Base-by-base conservation (phyloP, 169 alveolate genomes). In the Prorocentrum cordatum region DNA sequence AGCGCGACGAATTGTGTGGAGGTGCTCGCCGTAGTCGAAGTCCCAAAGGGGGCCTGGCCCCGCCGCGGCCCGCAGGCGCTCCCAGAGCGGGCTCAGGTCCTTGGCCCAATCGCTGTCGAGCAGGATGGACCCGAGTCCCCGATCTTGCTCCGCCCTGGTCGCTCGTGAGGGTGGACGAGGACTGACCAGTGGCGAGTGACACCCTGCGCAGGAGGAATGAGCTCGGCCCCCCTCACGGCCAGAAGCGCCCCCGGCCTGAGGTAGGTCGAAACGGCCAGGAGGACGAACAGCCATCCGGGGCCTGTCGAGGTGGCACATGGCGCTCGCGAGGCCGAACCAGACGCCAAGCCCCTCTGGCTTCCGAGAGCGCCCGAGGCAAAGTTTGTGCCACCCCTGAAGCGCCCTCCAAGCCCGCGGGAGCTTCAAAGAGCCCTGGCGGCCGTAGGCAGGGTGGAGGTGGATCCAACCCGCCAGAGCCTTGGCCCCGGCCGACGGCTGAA, bases 21-120 rank as follows among this genome's bases (percentile, higher is more conserved):
- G 14, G 67, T 36, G 38, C 6, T 79, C 75, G 39, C 35, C 45
- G 68, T 79, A 79, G 67, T 36, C 35, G 89, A 79, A 79, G 64
- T 20, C 35, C 77, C 89, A 59, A 18, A 79, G 77, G 33, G 67
- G 64, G 18, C 31, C 47, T 4, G 14, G 5, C 27, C 47, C 36
- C 39, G 18, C 29, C 27, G 36, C 18, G 5, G 5, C 26, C 38
- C 18, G 20, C 62, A 79, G 77, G 27, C 14, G 39, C 32, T 39
- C 9, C 64, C 58, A 58, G 33, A 38, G 4, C 16, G 29, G 6
- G 2, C 54, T 20, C 50, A 39, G 38, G 5, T n/a, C 26, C 3
- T 20, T 31, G 58, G 61, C 2, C 20, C 35, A 79, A 0, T 42
- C 77, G 20, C 64, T 29, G 75, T 79, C 66, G 3, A 58, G 27